These are phyloP conservation scores for Aspergillus ibericus DNA, from an alignment of 2,329 filamentous ascomycete genomes.

Conservation along the genomic window DNA sequence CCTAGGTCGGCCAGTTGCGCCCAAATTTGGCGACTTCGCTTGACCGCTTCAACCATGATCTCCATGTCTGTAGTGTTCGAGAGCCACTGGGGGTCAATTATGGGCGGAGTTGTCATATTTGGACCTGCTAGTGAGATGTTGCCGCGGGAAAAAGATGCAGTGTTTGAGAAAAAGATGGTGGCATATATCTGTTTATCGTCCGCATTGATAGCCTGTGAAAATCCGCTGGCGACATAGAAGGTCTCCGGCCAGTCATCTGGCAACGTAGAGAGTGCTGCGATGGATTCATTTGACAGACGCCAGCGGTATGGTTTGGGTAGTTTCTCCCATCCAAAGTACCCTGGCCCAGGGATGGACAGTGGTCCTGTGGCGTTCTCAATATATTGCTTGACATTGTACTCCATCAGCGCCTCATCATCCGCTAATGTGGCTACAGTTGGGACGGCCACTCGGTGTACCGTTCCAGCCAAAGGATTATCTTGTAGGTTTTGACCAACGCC, in stretches of 20 bases:
- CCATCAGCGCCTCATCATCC: slow-evolving; percentile 22
- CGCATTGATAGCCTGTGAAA: slow-evolving; percentile 17
- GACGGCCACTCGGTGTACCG: slow-evolving; percentile 34
- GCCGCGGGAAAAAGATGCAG: slow-evolving; percentile 18
- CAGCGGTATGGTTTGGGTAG: slow-evolving; percentile 23
- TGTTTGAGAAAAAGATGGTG: slow-evolving; percentile 13
- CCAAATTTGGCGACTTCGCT: slow-evolving; percentile 42
- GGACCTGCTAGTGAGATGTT: slow-evolving; percentile 14
- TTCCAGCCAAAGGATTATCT: slow-evolving; percentile 34
- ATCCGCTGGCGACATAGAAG: slow-evolving; percentile 13
- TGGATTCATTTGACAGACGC: slow-evolving; percentile 15
- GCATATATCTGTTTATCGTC: slow-evolving; percentile 23
- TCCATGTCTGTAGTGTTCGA: slow-evolving; percentile 38
- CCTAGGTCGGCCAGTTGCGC: slow-evolving; percentile 21
- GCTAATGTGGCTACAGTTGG: slow-evolving; percentile 29
- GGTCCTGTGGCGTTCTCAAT: slow-evolving; percentile 26
- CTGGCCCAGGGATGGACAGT: slow-evolving; percentile 23
- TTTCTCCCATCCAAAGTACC: slow-evolving; percentile 33
- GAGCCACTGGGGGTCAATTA: slow-evolving; percentile 18
- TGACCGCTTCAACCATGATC: slow-evolving; percentile 44
- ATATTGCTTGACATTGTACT: slow-evolving; percentile 23
- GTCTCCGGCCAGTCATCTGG: slow-evolving; percentile 37
- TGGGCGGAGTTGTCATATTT: slow-evolving; percentile 17
- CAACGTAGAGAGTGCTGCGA: slow-evolving; percentile 19
- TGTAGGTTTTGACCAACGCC: slow-evolving; percentile 42